phyloP scores from a whole-genome alignment of 2,329 filamentous ascomycete genomes.

The Neodidymelliopsis sp. region DNA sequence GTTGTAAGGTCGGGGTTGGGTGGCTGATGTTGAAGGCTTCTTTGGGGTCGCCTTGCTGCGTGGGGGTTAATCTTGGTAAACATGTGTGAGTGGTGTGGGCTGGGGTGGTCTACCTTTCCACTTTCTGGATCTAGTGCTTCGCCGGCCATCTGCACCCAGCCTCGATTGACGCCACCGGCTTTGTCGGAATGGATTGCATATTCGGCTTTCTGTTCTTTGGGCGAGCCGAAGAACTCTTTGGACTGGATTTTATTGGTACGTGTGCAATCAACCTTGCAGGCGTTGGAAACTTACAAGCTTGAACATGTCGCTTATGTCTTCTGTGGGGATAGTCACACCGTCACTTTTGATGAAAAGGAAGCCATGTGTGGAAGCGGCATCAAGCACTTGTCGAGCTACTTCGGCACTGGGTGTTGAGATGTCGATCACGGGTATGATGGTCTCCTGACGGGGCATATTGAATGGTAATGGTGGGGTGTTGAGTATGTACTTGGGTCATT shows the following conservation, averaged over 20 bases:
- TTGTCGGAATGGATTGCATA: constrained; percentile 74
- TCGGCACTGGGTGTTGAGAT: constrained; percentile 68
- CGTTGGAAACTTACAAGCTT: constrained; percentile 63
- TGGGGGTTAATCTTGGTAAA: neutral
- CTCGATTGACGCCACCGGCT: constrained; percentile 72
- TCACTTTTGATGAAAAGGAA: constrained; percentile 89
- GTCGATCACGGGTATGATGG: constrained; percentile 79
- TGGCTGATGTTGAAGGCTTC: constrained; percentile 93
- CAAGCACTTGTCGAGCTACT: constrained; percentile 73
- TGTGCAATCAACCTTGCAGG: neutral
- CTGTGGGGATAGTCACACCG: constrained; percentile 70
- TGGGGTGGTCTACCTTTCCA: constrained; percentile 67
- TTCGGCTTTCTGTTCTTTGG: constrained; percentile 73
- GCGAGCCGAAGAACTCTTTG: constrained; percentile 74
- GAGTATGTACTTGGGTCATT: too few relatives aligned
- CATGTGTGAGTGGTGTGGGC: constrained; percentile 59
- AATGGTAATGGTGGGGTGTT: neutral
- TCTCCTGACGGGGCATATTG: constrained; percentile 25
- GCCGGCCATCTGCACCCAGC: constrained; percentile 87
- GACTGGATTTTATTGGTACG: constrained; percentile 59
- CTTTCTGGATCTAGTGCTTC: constrained; percentile 87
- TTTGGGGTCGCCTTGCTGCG: constrained; percentile 74
- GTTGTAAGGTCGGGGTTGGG: constrained; percentile 72
- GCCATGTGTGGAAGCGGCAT: constrained; percentile 81
- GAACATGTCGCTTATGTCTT: constrained; percentile 76